Evolutionary conservation across 208 protist species (phyloP).

Genomic region (Acanthamoeba lenticulata): DNA sequence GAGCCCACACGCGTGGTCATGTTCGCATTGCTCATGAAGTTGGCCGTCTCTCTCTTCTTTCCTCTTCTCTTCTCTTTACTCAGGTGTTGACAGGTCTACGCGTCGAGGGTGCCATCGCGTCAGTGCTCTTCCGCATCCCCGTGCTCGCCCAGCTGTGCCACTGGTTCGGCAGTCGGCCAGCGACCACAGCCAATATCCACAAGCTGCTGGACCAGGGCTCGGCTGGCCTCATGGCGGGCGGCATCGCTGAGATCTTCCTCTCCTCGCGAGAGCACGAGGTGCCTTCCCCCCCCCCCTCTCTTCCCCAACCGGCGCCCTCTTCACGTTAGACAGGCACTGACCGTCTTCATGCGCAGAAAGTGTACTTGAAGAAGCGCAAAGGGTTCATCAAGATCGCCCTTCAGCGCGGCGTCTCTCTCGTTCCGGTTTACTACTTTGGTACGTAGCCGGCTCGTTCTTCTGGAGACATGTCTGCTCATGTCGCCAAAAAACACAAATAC

Average conservation of each 20-base stretch:
- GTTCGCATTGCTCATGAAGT: too few species aligned
- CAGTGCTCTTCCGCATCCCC: constrained; percentile 21
- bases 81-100: constrained; percentile 53
- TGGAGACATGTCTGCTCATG: too few species aligned
- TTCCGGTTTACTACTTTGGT: constrained; percentile 64
- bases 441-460: too few species aligned
- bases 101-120: constrained; percentile 44
- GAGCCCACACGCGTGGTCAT: too few species aligned
- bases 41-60: too few species aligned
- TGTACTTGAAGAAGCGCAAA: constrained; percentile 29
- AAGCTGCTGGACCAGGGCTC: constrained; percentile 38
- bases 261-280: constrained; percentile 58
- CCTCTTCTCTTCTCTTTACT: not conserved
- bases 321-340: too few species aligned
- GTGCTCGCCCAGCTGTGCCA: constrained; percentile 29
- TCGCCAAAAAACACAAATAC: too few species aligned
- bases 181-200: not conserved
- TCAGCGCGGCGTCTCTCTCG: constrained; percentile 1
- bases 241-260: constrained; percentile 64
- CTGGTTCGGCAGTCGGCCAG: not conserved
- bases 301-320: too few species aligned
- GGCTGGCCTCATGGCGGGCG: constrained; percentile 37
- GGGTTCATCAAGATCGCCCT: constrained; percentile 65
- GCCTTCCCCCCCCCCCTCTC: not conserved
- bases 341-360: too few species aligned